phyloP scores from a whole-genome alignment of 495 filamentous ascomycete species.

The Viridothelium virens region DNA sequence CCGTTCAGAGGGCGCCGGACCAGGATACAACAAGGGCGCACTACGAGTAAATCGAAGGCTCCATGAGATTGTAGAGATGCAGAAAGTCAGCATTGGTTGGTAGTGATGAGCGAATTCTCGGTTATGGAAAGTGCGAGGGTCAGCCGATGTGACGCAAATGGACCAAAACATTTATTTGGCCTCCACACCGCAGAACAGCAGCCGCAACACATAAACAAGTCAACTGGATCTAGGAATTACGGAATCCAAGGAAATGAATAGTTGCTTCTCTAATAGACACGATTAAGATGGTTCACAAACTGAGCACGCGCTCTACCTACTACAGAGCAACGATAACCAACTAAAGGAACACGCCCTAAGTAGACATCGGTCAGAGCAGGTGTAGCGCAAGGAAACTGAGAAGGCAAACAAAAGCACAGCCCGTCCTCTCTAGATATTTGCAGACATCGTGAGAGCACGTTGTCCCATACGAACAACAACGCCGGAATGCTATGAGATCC shows the following conservation, averaged over 20 bases:
- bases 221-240: too few species aligned
- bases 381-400: slow-evolving; percentile 9
- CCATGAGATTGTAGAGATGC: too few species aligned
- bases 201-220: too few species aligned
- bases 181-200: too few species aligned
- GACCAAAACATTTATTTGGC: neutral
- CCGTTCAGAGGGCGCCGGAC: too few species aligned
- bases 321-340: slow-evolving; percentile 11
- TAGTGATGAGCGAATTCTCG: neutral
- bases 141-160: neutral
- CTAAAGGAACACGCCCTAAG: slow-evolving; percentile 22
- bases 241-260: neutral
- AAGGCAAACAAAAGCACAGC: slow-evolving; percentile 13
- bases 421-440: slow-evolving; percentile 15
- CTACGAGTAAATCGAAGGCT: too few species aligned
- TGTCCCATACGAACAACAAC: slow-evolving; percentile 3
- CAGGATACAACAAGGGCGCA: too few species aligned
- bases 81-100: too few species aligned
- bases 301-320: neutral
- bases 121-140: neutral
- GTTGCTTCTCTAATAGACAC: slow-evolving; percentile 1
- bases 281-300: slow-evolving; percentile 3
- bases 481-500: slow-evolving; percentile 12
- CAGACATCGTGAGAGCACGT: neutral
- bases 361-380: slow-evolving; percentile 15